Evolutionary conservation across 352 stramenopile genomes (phyloP), one percentile per base, ranked within the genome.

Genomic region (Pythium sp.): DNA sequence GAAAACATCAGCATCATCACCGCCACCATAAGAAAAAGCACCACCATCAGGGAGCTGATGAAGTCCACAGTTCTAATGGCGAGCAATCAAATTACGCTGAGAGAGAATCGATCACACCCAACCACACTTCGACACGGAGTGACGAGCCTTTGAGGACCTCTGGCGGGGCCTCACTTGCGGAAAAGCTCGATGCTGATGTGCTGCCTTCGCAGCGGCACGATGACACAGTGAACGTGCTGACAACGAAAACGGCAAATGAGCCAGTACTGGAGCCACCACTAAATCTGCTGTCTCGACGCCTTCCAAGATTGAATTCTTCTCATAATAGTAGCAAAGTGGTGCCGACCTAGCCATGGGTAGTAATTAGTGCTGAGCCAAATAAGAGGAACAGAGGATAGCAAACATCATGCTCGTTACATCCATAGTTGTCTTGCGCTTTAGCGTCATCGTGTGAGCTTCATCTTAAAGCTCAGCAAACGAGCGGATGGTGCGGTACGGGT

Each of bases 401-500:
- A 49, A 15, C 47, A 69, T 22, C 55, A 58, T 36, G 43, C 22
- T 57, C 26, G 41, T 61, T 67, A 24, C 32, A 59, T 20, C 28
- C 61, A 64, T 43, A 32, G 18, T 43, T 24, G 58, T 34, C 34
- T 38, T 55, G 58, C 58, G 41, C 38, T 15, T 8, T 26, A 11
- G 18, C 15, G 9, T 34, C 46, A 34, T 30, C 2, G 65, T 2
- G 15, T 18, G 30, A 6, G 7, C 41, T 22, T 59, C 24, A 18
- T 32, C 30, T 71, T 64, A 72, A 15, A 93, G 75, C 74, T 93
- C 78, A 24, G 65, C 72, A 51, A 93, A 93, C 20, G 85, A 91
- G 12, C 60, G 69, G 60, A 92, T 82, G 30, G 76, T 82, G 46
- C 60, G 72, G 75, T 86, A 91, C 71, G 74, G 69, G 69, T 87